Base-by-base conservation (phyloP, 768 basidiomycete species). In the Inosperma sp. region DNA sequence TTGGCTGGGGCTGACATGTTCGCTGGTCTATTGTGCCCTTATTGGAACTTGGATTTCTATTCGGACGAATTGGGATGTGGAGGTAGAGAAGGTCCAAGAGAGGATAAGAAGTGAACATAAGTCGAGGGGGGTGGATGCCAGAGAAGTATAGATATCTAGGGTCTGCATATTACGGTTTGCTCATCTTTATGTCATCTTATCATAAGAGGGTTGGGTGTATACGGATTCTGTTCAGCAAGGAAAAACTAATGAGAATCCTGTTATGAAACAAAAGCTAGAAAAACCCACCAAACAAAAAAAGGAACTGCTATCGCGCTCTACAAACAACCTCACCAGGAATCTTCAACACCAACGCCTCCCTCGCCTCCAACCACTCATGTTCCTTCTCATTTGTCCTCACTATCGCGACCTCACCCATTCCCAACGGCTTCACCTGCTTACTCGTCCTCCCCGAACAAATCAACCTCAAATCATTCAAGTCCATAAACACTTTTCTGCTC, bases 341-440 rank as follows among this genome's bases (percentile, higher is more conserved):
- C 44, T 81, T 83, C 62, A 91, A 64, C 66, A 82, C 74, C 61
- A 95, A 67, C 5, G 95, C 95, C 67, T 99, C 94, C 66, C 94
- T 76, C 5, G 93, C 94, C 66, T 99, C 95, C 60, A 96, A 57
- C 84, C 89, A 97, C 63, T 86, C 84, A 54, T 87, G 72, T 63
- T 87, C 82, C 69, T 71, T 80, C 59, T 75, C 77, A 57, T 75
- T 75, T 43, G 87, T 92, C 67, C 73, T 78, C 14, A 99, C 82
- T 8, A 98, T 80, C 17, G 89, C 88, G 56, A 98, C 81, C 72
- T 99, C 96, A 14, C 96, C 94, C 76, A 98, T 81, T 0, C 86
- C 85, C 48, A 98, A 72, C 0, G 94, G 92, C 53, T 82, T 82
- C 10, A 96, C 78, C 8, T 81, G 83, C 7, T 86, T 40, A 39